Base-by-base conservation (phyloP, 164 flowering plant species). In the Dillenia suffruticosa region DNA sequence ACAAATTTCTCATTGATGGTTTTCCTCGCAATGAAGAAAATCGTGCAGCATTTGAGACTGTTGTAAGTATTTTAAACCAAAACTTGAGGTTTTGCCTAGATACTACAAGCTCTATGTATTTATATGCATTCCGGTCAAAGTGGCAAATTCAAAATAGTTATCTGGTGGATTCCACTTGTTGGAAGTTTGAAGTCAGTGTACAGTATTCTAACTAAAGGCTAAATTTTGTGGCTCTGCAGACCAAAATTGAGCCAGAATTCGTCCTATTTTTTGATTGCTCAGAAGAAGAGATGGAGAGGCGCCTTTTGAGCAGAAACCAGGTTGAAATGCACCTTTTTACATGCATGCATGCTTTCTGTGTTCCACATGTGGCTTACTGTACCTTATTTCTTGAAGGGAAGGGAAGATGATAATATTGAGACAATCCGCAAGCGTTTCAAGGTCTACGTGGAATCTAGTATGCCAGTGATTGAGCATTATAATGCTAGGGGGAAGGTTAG, bases 261-360 rank as follows among this genome's bases (percentile, higher is more conserved):
- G 89, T 89, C 49, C 71, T 84, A 47, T 85, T 78, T 63, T 79
- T 89, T 61, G 84, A 86, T 58, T 89, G 96, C 61, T 49, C 90
- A 9, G 83, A 86, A 68, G 86, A 86, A 58, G 90, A 84, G 72
- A 83, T 82, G 90, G 80, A 81, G 78, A 81, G 68, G 74, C 90
- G 90, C 32, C 74, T 83, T 60, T 67, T 86, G 71, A 56, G 70
- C 15, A 73, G 88, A 66, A 82, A 82, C 53, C 81, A 83, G 86
- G 88, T 85, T 53, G 47, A 67, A n/a, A 19, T 4, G 13, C 32
- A 24, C 43, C 43, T 56, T n/a, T 19, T 56, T 13, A 32, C 6
- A 5, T 16, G 15, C 10, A 19, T 57, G 1, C 2, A 19, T 22
- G 22, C 43, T 48, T 19, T 57, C 50, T 57, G 12, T 9, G 14